A percentile compares a stretch with the other conserved stretches of the same genome.
Conservation (phyloP, 352 stramenopile genomes). For the Globisporangium parvum region DNA sequence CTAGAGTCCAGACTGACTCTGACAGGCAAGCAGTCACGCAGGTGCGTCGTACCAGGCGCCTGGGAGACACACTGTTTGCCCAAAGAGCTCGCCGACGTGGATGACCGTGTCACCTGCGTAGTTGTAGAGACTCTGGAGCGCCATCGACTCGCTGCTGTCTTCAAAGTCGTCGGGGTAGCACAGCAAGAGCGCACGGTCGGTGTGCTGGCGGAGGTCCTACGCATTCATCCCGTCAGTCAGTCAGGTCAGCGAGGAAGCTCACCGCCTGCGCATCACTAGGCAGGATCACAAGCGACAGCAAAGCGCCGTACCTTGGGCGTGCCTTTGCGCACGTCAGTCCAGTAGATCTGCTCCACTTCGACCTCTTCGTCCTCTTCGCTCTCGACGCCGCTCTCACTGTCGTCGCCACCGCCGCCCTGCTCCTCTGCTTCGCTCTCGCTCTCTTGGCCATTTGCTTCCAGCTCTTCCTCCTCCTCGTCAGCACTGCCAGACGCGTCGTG, state of each 20-base stretch:
- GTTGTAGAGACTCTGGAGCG: slow-evolving; percentile 83
- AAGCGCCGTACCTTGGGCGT: slow-evolving; percentile 48
- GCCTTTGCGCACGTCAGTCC: slow-evolving; percentile 71
- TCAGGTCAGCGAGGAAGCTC: too few species aligned
- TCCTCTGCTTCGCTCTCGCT: slow-evolving; percentile 10
- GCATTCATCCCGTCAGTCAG: neutral
- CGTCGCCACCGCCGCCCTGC: neutral
- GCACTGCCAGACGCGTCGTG: slow-evolving; percentile 1
- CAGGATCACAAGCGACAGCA: neutral
- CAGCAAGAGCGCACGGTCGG: slow-evolving; percentile 85
- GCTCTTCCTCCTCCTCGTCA: slow-evolving; percentile 22
- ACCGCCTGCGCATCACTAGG: neutral
- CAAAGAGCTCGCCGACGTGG: slow-evolving; percentile 92
- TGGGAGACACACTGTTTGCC: slow-evolving; percentile 84
- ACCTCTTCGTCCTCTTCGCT: slow-evolving; percentile 54
- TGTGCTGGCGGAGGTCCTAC: slow-evolving; percentile 64
- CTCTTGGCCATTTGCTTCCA: slow-evolving; percentile 14
- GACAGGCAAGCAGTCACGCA: neutral
- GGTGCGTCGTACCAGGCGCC: slow-evolving; percentile 63
- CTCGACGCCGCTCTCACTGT: neutral
- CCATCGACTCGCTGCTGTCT: slow-evolving; percentile 86
- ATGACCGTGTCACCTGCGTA: slow-evolving; percentile 91
- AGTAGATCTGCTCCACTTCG: slow-evolving; percentile 81
- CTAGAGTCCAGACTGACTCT: neutral
- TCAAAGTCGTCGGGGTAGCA: slow-evolving; percentile 94